Evolutionary conservation across 371 early-diverging fungal genomes (phyloP).

Genomic region (Lichtheimia ramosa): DNA sequence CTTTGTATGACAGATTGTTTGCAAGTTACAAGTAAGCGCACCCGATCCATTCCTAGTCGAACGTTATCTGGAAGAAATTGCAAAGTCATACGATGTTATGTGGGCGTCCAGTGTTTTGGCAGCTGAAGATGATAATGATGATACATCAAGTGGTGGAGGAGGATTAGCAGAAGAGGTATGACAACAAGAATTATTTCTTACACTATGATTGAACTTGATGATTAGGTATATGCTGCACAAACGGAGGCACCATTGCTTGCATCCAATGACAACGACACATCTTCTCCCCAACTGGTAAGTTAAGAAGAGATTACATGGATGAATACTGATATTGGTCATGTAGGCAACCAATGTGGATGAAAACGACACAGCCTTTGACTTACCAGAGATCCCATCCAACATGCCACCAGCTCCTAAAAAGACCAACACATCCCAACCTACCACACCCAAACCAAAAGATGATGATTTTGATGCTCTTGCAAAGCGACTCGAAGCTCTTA

Average conservation of each 20-base stretch:
- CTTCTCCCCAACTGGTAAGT: no score
- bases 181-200: no score
- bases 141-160: constrained; percentile 19
- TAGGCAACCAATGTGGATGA: no score
- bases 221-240: no score
- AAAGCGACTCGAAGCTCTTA: constrained; percentile 74
- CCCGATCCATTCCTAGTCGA: constrained; percentile 82
- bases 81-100: constrained; percentile 73
- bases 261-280: no score
- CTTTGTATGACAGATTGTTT: constrained; percentile 59
- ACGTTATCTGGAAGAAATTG: constrained; percentile 88
- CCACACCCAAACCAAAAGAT: constrained; percentile 23
- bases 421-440: constrained; percentile 4
- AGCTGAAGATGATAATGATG: constrained; percentile 29
- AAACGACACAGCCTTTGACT: constrained; percentile 12
- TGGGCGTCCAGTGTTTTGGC: constrained; percentile 64
- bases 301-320: no score
- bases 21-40: constrained; percentile 76
- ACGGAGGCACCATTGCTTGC: no score
- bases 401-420: constrained; percentile 25
- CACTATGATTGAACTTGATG: no score
- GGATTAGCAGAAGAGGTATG: constrained; percentile 15
- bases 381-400: constrained; percentile 40
- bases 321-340: no score
- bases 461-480: constrained; percentile 73